phyloP scores from a whole-genome alignment of 768 basidiomycete genomes.

The Lyophyllum atratum region DNA sequence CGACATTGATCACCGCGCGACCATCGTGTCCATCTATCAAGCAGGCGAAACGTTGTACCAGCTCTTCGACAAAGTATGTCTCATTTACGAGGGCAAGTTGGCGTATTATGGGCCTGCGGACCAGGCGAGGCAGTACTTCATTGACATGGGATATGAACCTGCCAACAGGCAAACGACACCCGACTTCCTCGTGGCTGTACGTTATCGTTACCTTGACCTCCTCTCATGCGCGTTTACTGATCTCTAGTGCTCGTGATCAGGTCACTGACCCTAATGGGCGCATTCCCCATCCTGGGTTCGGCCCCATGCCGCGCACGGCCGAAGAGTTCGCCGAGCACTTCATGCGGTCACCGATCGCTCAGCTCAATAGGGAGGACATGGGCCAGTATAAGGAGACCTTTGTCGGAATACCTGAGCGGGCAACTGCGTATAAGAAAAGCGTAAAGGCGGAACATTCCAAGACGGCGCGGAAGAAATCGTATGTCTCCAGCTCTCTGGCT shows the following conservation, averaged over 20 bases:
- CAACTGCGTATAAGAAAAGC: constrained; percentile 43
- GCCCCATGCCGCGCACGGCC: constrained; percentile 42
- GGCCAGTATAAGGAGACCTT: constrained; percentile 45
- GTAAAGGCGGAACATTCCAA: constrained; percentile 53
- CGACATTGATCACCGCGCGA: constrained; percentile 53
- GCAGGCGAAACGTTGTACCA: constrained; percentile 70
- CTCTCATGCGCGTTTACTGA: not conserved
- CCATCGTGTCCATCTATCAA: constrained; percentile 84
- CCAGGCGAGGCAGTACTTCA: constrained; percentile 72
- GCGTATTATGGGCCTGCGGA: constrained; percentile 75
- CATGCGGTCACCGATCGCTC: constrained; percentile 29
- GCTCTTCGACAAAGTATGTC: constrained; percentile 72
- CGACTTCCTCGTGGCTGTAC: constrained; percentile 63
- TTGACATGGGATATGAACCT: constrained; percentile 64
- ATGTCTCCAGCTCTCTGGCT: constrained; percentile 3
- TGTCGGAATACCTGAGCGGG: constrained; percentile 44
- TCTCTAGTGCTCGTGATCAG: not conserved
- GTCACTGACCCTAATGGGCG: constrained; percentile 61
- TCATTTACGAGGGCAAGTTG: constrained; percentile 75
- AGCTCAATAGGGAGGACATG: constrained; percentile 46
- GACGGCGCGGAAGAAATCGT: constrained; percentile 37
- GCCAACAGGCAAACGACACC: constrained; percentile 64
- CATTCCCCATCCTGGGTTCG: constrained; percentile 35
- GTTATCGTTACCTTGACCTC: not conserved
- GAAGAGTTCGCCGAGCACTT: constrained; percentile 46